Base-by-base conservation (phyloP, 2,329 filamentous ascomycete genomes). In the Penicillium sp. region DNA sequence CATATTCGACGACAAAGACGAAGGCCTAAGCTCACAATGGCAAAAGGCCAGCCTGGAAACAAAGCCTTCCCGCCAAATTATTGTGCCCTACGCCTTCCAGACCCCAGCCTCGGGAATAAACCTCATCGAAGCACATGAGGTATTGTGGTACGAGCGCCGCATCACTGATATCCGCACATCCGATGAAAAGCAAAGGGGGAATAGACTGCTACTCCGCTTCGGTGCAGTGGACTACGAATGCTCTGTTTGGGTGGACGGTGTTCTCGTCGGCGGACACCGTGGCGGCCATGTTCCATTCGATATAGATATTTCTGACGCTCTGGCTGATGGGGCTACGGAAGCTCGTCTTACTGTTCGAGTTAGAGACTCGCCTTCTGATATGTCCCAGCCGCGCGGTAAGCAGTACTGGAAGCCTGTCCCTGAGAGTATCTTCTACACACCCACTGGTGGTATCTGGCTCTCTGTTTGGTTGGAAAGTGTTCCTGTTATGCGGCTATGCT, bases 361-460 rank as follows among this genome's bases (percentile, higher is more conserved):
- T 0, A 81, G 80, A 36, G 85, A 88, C 67, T 87, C 85, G 0
- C 82, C 85, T 0, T 81, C 80, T 55, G 85, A 88, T 56, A 71
- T 87, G 7, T 80, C 81, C 0, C 85, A 88, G 67, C 86, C 84
- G 1, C 77, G 86, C 30, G 86, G 86, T 0, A 89, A 89, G 67
- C 86, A 89, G 68, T 80, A 87, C 68, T 86, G 87, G 72, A 80
- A 79, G 0, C 70, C 79, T 1, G 74, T 73, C 0, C 82, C 82
- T 2, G 66, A 70, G 43, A 67, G 53, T 45, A 90, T 90, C 50
- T 90, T 87, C 68, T 90, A 90, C 65, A 84, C 84, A 0, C 84
- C 87, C 0, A 89, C 85, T 59, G 86, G 84, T 16, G 87, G 87
- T 1, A 89, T 90, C 56, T 90, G 87, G 87, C 85, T 87, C 63